Percentiles rank a stretch among this genome's conserved stretches.
phyloP scores from a whole-genome alignment of 371 early-diverging fungal species.

The Syncephalastrum racemosum region DNA sequence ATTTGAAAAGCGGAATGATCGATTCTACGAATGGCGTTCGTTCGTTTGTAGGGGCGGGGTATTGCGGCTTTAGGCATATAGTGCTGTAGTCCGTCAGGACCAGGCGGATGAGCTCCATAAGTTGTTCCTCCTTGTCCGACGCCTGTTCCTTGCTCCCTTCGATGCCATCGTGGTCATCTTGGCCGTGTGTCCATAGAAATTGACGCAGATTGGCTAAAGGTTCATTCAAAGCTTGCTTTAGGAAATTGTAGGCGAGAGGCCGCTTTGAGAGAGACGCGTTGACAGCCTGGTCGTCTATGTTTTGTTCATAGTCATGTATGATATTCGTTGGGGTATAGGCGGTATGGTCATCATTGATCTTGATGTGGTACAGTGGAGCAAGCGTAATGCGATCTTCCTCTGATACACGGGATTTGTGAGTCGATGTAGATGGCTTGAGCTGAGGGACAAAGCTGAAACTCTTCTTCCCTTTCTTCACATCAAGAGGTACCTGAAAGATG shows the following conservation, averaged over 20 bases:
- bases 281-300: constrained; percentile 6
- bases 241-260: neutral
- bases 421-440: constrained; percentile 1
- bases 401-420: constrained; percentile 8
- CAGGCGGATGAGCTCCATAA: too few species aligned
- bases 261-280: constrained; percentile 1
- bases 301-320: constrained; percentile 7
- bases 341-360: constrained; percentile 5
- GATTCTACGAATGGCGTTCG: too few species aligned
- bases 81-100: constrained; percentile 10
- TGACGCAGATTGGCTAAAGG: constrained; percentile 3
- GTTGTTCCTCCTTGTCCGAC: too few species aligned
- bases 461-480: too few species aligned
- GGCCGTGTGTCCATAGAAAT: constrained; percentile 6
- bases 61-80: constrained; percentile 1
- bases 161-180: too few species aligned
- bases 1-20: constrained; percentile 17
- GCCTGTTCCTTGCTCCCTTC: too few species aligned
- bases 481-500: too few species aligned
- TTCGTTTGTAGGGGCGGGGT: constrained; percentile 7
- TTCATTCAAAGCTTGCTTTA: neutral
- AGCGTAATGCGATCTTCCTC: constrained; percentile 5
- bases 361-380: constrained; percentile 2
- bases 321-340: neutral
- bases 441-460: neutral